Percentiles rank a stretch among this genome's conserved stretches.
Conservation (phyloP, 495 filamentous ascomycete species). For the Penicillium bovifimosum region DNA sequence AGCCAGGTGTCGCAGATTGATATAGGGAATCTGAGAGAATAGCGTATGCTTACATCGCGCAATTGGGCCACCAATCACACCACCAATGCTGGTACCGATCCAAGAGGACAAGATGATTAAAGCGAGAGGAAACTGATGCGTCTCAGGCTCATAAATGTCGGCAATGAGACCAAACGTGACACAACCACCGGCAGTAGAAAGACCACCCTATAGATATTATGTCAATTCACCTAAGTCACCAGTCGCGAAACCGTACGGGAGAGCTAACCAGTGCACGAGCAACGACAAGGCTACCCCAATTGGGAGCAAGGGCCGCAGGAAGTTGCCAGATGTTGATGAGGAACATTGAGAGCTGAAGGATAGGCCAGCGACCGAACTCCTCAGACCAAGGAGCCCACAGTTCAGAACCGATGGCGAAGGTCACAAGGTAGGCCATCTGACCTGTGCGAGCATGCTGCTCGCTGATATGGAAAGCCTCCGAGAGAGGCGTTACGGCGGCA, state of each 20-base stretch:
- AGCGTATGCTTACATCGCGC: constrained; percentile 40
- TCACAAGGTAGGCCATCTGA: constrained; percentile 63
- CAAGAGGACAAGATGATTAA: constrained; percentile 74
- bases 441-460: constrained; percentile 57
- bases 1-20: neutral
- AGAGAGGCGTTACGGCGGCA: constrained; percentile 48
- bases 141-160: constrained; percentile 66
- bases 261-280: constrained; percentile 50
- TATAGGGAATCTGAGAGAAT: neutral
- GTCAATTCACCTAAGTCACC: constrained; percentile 1
- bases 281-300: constrained; percentile 59
- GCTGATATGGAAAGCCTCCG: constrained; percentile 56
- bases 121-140: constrained; percentile 58
- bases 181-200: constrained; percentile 66
- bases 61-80: constrained; percentile 72
- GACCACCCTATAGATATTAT: constrained; percentile 18
- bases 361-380: constrained; percentile 65
- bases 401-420: constrained; percentile 73
- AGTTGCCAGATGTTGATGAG: constrained; percentile 72
- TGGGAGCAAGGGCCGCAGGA: constrained; percentile 61
- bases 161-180: constrained; percentile 77
- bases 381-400: constrained; percentile 79
- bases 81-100: constrained; percentile 66
- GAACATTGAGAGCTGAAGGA: constrained; percentile 62
- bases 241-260: neutral